Percentiles rank a stretch among this genome's conserved stretches.
phyloP scores from a whole-genome alignment of 345 rosid genomes.

The Iberis pinnata region DNA sequence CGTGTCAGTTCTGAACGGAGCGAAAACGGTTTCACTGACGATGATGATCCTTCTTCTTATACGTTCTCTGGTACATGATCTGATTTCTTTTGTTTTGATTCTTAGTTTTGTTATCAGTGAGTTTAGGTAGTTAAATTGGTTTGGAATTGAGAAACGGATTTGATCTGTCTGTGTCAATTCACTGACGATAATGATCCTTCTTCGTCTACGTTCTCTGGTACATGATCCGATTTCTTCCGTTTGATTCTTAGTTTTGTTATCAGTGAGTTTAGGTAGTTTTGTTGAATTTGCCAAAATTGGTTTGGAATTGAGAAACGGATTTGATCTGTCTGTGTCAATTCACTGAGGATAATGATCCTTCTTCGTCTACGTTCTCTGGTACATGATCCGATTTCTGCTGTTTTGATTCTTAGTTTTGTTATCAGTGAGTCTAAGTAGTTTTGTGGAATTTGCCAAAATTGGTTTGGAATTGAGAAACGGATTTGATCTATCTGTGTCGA shows the following conservation, averaged over 20 bases:
- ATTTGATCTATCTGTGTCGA: too few relatives aligned
- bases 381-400: not conserved
- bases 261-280: too few relatives aligned
- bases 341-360: constrained; percentile 38
- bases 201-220: constrained; percentile 39
- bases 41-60: constrained; percentile 32
- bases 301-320: too few relatives aligned
- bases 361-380: constrained; percentile 40
- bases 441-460: too few relatives aligned
- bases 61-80: constrained; percentile 36
- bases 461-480: not conserved
- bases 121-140: not conserved
- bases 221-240: not conserved
- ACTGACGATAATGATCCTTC: constrained; percentile 39
- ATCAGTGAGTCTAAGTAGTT: not conserved
- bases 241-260: not conserved
- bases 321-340: too few relatives aligned
- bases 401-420: not conserved
- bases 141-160: not conserved
- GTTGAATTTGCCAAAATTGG: too few relatives aligned
- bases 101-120: not conserved
- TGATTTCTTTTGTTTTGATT: not conserved
- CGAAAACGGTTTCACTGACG: constrained; percentile 38
- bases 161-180: too few relatives aligned
- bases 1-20: constrained; percentile 39